These are phyloP conservation scores for Passalora sequoiae DNA, from an alignment of 2,329 filamentous ascomycete genomes.

Conservation along the genomic window DNA sequence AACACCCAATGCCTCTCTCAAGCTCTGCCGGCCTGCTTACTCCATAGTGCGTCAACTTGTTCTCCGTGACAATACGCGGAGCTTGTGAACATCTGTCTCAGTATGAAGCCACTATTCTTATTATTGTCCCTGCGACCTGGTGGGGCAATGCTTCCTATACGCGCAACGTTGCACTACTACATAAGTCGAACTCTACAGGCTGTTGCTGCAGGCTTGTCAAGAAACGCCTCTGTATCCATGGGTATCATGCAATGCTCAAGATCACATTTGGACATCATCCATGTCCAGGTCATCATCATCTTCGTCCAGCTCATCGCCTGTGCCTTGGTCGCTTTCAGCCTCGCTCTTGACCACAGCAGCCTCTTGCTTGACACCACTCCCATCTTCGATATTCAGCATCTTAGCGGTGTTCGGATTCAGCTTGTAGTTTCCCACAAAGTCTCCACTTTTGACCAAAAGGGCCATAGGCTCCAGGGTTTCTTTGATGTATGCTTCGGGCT, in stretches of 20 bases:
- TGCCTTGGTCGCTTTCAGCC: slow-evolving; percentile 39
- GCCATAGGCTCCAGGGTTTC: slow-evolving; percentile 79
- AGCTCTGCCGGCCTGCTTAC: too few species aligned
- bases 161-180: not conserved
- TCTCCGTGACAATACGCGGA: too few species aligned
- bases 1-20: too few species aligned
- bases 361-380: slow-evolving; percentile 45
- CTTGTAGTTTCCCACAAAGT: slow-evolving; percentile 81
- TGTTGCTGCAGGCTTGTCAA: not conserved
- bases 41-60: too few species aligned
- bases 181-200: too few species aligned
- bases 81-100: too few species aligned
- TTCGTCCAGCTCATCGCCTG: slow-evolving; percentile 40
- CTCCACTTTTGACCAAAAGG: slow-evolving; percentile 72
- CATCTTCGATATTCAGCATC: slow-evolving; percentile 47
- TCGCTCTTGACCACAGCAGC: slow-evolving; percentile 37
- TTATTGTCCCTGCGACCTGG: too few species aligned
- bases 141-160: too few species aligned
- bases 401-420: slow-evolving; percentile 65
- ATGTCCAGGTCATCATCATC: slow-evolving; percentile 49
- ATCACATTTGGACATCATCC: slow-evolving; percentile 41
- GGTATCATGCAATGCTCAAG: not conserved
- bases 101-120: too few species aligned
- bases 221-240: not conserved
- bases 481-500: slow-evolving; percentile 91